Percentiles rank a stretch among this genome's conserved stretches.
These are phyloP conservation scores for Arxiozyma slooffiae DNA, from an alignment of 1,139 yeast genomes.

Conservation along the genomic window DNA sequence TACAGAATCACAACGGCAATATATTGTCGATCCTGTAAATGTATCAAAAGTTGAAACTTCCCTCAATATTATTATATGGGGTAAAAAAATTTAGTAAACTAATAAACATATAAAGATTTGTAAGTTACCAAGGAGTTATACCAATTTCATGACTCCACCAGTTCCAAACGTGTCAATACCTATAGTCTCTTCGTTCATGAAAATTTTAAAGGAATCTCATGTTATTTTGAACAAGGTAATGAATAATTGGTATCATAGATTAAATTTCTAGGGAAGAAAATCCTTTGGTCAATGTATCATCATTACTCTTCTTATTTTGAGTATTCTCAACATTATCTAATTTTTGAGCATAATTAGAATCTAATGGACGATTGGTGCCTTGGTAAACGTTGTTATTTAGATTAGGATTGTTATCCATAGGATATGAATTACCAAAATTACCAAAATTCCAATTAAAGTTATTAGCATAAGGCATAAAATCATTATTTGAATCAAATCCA, in stretches of 20 bases:
- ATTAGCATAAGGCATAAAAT: constrained; percentile 28
- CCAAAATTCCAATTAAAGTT: constrained; percentile 24
- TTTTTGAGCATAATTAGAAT: constrained; percentile 12
- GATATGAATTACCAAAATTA: constrained; percentile 5
- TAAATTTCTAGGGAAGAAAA: constrained; percentile 7
- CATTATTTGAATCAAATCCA: constrained; percentile 20
- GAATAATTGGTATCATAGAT: not conserved
- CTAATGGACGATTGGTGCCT: constrained; percentile 5
- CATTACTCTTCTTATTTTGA: not conserved
- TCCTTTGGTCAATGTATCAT: constrained; percentile 1
- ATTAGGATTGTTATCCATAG: not conserved
- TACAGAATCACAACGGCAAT: not conserved
- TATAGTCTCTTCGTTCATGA: not conserved
- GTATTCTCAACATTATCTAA: constrained; percentile 7
- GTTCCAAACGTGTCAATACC: not conserved
- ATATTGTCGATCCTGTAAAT: no score
- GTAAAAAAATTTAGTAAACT: no score
- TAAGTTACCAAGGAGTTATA: not conserved
- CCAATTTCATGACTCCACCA: not conserved
- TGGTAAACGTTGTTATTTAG: constrained; percentile 6
- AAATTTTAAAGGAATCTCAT: constrained; percentile 2
- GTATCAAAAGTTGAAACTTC: not conserved
- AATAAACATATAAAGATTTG: no score
- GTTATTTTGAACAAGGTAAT: no score
- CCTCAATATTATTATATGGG: not conserved